Evolutionary conservation across 2,329 filamentous ascomycete species (phyloP).

Genomic region (Botrytis aclada): DNA sequence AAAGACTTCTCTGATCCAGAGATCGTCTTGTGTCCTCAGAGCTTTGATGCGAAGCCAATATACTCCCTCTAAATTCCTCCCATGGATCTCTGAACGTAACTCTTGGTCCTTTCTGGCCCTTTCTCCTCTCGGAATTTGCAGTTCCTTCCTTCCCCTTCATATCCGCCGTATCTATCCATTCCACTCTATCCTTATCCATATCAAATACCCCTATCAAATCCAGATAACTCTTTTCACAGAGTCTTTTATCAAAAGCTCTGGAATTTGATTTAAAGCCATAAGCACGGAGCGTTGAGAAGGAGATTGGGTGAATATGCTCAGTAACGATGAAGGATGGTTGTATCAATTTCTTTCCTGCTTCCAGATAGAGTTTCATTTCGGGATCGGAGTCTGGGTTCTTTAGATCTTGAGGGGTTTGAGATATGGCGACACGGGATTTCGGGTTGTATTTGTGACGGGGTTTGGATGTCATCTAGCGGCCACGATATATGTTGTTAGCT

Average conservation of each 20-base stretch:
- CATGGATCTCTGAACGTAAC: slow-evolving; percentile 4
- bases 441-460: neutral
- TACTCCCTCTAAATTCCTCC: neutral
- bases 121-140: neutral
- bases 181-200: neutral
- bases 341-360: neutral
- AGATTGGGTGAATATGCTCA: neutral
- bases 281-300: neutral
- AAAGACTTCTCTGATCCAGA: neutral
- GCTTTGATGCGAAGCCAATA: no score
- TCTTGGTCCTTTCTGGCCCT: neutral
- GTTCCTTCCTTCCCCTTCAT: neutral
- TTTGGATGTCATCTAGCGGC: neutral
- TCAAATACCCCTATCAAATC: neutral
- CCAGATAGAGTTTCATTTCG: neutral
- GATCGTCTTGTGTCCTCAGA: neutral
- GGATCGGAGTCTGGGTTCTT: neutral
- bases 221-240: neutral
- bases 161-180: neutral
- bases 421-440: neutral
- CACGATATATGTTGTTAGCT: neutral
- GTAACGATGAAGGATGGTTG: neutral
- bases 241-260: neutral
- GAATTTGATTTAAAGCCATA: neutral
- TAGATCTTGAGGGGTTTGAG: neutral